A percentile compares a stretch with the other conserved stretches of the same genome.
Evolutionary conservation across 345 rosid genomes (phyloP).

Genomic region (Clausena lansium): DNA sequence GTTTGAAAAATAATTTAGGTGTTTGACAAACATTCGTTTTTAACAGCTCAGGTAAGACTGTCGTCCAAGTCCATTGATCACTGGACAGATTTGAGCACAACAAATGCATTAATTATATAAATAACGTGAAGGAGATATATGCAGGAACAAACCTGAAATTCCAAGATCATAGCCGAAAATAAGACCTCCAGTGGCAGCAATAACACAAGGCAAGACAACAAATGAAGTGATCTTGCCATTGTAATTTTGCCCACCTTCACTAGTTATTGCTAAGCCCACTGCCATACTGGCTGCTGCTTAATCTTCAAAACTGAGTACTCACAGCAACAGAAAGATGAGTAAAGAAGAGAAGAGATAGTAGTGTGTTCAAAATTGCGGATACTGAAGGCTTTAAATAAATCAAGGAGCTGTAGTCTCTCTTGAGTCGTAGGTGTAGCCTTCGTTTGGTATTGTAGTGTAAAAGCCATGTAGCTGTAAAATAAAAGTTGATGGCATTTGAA

Average conservation of each 20-base stretch:
- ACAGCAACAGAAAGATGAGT: background rate
- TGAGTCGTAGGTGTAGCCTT: background rate
- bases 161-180: constrained; percentile 90
- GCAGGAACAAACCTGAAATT: constrained; percentile 47
- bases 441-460: too few relatives aligned
- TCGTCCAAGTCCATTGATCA: too few relatives aligned
- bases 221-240: constrained; percentile 58
- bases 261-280: constrained; percentile 27
- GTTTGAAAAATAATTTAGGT: too few relatives aligned
- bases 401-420: background rate
- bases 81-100: too few relatives aligned
- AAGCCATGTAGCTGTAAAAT: too few relatives aligned
- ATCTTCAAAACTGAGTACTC: background rate
- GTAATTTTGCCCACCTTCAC: constrained; percentile 25
- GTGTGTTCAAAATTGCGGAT: background rate
- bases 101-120: too few relatives aligned
- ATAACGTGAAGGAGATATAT: background rate
- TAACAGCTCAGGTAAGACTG: too few relatives aligned
- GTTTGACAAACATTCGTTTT: too few relatives aligned
- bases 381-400: background rate
- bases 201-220: constrained; percentile 65
- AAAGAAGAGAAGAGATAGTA: background rate
- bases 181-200: constrained; percentile 92
- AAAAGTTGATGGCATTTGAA: too few relatives aligned
- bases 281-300: constrained; percentile 38